Evolutionary conservation across 352 stramenopile species (phyloP), one percentile per base, ranked within the genome.

Genomic region (Phytophthora idaei): DNA sequence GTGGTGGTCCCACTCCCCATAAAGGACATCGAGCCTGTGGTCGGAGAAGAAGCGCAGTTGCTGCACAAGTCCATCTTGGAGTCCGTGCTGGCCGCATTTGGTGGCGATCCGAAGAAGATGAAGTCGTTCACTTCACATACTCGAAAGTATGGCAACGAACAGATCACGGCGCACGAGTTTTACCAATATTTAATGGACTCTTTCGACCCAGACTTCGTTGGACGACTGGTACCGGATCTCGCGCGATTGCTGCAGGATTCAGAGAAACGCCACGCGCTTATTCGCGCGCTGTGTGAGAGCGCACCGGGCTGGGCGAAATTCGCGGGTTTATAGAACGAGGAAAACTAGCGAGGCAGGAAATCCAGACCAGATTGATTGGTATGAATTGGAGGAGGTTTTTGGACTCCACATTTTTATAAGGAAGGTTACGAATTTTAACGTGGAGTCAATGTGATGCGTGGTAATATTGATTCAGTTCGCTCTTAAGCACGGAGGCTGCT

Each of bases 171-270:
- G 7, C 80, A 88, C 31, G 86, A 95, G 55, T 95, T 94, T 69
- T 95, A 95, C 74, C 83, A 92, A 64, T 95, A 95, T 87, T 87
- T 95, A 83, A 94, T 85, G 46, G 80, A 81, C 29, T 93, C 88
- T 17, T 95, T 95, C 62, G 88, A 95, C n/a, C 84, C 81, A 1
- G 88, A 95, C 63, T 94, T 95, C 62, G 88, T 95, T 36, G 88
- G 83, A 2, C 78, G 88, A n/a, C 67, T 95, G 32, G 88, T 95
- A 12, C 88, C 88, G 0, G 88, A 95, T 53, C 80, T 95, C 25
- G 88, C 88, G 10, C 86, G 88, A n/a, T 66, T 95, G 32, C 65
- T 95, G 25, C 85, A 95, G 49, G 88, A 95, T 73, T 80, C 83
- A 1, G 88, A 95, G 57, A 94, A 94, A 62, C 88, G 88, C 9